A percentile compares a stretch with the other conserved stretches of the same genome.
Conservation (phyloP, 495 filamentous ascomycete species). For the Bacidia gigantensis region DNA sequence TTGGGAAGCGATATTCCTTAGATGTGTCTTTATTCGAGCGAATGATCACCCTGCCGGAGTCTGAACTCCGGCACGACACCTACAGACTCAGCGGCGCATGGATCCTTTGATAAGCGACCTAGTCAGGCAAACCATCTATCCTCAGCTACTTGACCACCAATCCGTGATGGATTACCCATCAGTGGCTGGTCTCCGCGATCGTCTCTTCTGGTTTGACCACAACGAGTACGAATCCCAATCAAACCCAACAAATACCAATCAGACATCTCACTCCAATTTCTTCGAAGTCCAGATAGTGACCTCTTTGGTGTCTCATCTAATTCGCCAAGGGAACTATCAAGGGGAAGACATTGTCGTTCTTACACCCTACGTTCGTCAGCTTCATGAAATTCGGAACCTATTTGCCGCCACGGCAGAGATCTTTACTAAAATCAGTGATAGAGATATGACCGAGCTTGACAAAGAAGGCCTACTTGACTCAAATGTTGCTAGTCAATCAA, state of each 20-base stretch:
- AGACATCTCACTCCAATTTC: slow-evolving; percentile 47
- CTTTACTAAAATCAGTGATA: slow-evolving; percentile 48
- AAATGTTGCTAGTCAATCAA: slow-evolving; percentile 4
- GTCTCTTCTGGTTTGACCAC: slow-evolving; percentile 69
- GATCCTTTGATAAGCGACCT: slow-evolving; percentile 52
- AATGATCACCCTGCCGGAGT: slow-evolving; percentile 33
- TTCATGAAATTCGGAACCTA: slow-evolving; percentile 20
- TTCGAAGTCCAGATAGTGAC: slow-evolving; percentile 53
- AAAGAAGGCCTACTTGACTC: slow-evolving; percentile 29
- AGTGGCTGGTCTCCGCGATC: slow-evolving; percentile 49
- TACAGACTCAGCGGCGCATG: slow-evolving; percentile 69
- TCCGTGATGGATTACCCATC: slow-evolving; percentile 39
- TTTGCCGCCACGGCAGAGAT: slow-evolving; percentile 33
- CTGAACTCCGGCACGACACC: slow-evolving; percentile 37
- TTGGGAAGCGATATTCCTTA: slow-evolving; percentile 42
- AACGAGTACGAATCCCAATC: slow-evolving; percentile 32
- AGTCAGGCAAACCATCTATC: slow-evolving; percentile 49
- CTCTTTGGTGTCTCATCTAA: slow-evolving; percentile 49
- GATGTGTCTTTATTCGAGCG: slow-evolving; percentile 59
- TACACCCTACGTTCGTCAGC: slow-evolving; percentile 56
- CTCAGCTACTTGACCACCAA: slow-evolving; percentile 42
- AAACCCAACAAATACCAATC: slow-evolving; percentile 18
- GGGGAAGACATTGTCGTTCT: slow-evolving; percentile 56
- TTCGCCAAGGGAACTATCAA: slow-evolving; percentile 47
- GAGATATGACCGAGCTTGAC: slow-evolving; percentile 50